Percentiles rank a stretch among this genome's conserved stretches.
Conservation (phyloP, 2,329 filamentous ascomycete genomes). For the Paraconiothyrium brasiliense region DNA sequence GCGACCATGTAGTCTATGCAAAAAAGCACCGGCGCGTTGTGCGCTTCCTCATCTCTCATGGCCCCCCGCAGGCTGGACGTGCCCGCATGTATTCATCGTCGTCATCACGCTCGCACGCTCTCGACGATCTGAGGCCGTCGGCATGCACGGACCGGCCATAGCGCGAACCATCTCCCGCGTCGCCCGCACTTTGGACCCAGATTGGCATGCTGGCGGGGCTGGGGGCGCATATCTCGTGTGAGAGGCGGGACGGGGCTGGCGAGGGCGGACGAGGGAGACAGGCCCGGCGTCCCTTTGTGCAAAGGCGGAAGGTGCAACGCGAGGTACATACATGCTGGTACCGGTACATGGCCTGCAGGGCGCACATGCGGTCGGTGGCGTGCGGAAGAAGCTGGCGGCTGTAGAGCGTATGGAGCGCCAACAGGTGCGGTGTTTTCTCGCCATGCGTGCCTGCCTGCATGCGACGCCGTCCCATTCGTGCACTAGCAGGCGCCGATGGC, state of each 20-base stretch:
- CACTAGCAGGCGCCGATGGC: constrained; percentile 29
- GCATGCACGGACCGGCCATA: constrained; percentile 35
- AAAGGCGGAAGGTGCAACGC: constrained; percentile 12
- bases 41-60: constrained; percentile 4
- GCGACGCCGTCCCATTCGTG: neutral
- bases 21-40: constrained; percentile 36
- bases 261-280: neutral
- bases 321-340: constrained; percentile 4
- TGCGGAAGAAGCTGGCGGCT: constrained; percentile 15
- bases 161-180: constrained; percentile 47
- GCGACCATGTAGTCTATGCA: constrained; percentile 49
- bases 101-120: neutral
- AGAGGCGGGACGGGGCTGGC: neutral
- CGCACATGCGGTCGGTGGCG: neutral
- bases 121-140: constrained; percentile 6
- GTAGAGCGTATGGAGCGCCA: constrained; percentile 17
- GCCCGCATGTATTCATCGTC: constrained; percentile 3
- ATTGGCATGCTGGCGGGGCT: constrained; percentile 19
- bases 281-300: constrained; percentile 35
- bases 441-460: constrained; percentile 21
- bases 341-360: neutral
- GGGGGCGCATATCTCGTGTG: constrained; percentile 12
- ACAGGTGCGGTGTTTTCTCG: constrained; percentile 23
- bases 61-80: neutral
- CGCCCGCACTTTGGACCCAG: constrained; percentile 22